A percentile compares a stretch with the other conserved stretches of the same genome.
phyloP scores from a whole-genome alignment of 2,329 filamentous ascomycete species.

The Geoglossum cookeanum region DNA sequence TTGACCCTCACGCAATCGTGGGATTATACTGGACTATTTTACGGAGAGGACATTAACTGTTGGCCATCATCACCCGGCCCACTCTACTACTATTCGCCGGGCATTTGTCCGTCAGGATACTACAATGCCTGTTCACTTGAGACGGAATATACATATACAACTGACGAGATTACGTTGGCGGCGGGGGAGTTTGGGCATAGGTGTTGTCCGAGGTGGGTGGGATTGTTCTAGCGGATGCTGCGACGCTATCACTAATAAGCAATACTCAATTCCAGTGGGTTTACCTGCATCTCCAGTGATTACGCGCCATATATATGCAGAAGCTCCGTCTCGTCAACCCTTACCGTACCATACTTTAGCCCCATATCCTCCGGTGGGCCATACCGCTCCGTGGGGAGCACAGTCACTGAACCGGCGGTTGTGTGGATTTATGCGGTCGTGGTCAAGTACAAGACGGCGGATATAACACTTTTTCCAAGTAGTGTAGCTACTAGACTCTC shows the following conservation, averaged over 20 bases:
- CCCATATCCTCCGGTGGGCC: not conserved
- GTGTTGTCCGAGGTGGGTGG: not conserved
- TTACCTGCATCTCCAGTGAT: not conserved
- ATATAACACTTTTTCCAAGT: not conserved
- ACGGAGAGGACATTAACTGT: not conserved
- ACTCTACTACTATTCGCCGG: not conserved
- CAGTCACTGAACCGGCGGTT: not conserved
- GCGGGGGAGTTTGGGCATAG: not conserved
- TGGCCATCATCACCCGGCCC: not conserved
- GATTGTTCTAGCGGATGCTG: not conserved
- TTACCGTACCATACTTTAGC: not conserved
- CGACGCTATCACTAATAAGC: not conserved
- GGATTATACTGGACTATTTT: not conserved
- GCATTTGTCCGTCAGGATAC: not conserved
- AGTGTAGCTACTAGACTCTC: not conserved
- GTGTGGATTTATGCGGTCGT: not conserved
- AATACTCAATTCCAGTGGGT: not conserved
- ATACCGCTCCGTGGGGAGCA: not conserved
- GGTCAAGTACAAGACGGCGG: not conserved
- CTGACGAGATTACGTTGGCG: not conserved
- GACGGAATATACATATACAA: not conserved
- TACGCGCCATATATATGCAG: not conserved
- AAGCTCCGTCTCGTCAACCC: not conserved
- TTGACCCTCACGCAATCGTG: not conserved
- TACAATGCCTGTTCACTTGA: not conserved